Percentiles rank a stretch among this genome's conserved stretches.
phyloP scores from a whole-genome alignment of 164 flowering plant species.

The Tetrastigma voinierianum region DNA sequence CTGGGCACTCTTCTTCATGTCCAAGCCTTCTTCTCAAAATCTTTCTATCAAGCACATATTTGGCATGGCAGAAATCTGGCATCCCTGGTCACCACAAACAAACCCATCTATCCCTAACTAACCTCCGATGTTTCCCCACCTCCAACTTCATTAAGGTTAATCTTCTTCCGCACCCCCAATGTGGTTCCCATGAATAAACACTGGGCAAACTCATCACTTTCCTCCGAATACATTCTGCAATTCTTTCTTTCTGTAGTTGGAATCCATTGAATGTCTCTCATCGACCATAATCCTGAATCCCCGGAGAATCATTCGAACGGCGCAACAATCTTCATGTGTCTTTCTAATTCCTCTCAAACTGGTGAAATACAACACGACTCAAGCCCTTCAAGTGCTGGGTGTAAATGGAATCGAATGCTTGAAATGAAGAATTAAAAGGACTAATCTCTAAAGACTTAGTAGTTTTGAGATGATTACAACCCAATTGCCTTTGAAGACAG shows the following conservation, averaged over 20 bases:
- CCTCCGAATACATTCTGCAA: constrained; percentile 49
- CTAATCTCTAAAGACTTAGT: constrained; percentile 24
- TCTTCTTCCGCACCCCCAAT: constrained; percentile 86
- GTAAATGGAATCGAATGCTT: constrained; percentile 14
- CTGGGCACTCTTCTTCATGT: constrained; percentile 48
- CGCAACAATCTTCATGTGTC: constrained; percentile 84
- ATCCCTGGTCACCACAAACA: constrained; percentile 89
- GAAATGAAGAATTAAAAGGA: constrained; percentile 17
- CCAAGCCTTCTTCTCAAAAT: constrained; percentile 61
- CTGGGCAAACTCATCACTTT: constrained; percentile 65
- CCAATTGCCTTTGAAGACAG: constrained; percentile 40
- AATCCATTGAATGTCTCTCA: constrained; percentile 92
- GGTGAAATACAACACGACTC: constrained; percentile 75
- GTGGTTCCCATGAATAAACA: constrained; percentile 67
- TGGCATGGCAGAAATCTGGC: constrained; percentile 82
- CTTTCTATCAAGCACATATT: constrained; percentile 78
- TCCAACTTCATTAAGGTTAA: constrained; percentile 60
- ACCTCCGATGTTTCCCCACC: constrained; percentile 69
- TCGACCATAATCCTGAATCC: constrained; percentile 74
- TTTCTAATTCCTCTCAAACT: constrained; percentile 79
- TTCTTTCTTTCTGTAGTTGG: constrained; percentile 59
- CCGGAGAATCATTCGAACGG: constrained; percentile 61
- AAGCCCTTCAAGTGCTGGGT: constrained; percentile 42
- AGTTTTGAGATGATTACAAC: constrained; percentile 11
- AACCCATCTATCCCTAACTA: constrained; percentile 29